phyloP scores from a whole-genome alignment of 495 filamentous ascomycete species.

The Aspergillus leporis region DNA sequence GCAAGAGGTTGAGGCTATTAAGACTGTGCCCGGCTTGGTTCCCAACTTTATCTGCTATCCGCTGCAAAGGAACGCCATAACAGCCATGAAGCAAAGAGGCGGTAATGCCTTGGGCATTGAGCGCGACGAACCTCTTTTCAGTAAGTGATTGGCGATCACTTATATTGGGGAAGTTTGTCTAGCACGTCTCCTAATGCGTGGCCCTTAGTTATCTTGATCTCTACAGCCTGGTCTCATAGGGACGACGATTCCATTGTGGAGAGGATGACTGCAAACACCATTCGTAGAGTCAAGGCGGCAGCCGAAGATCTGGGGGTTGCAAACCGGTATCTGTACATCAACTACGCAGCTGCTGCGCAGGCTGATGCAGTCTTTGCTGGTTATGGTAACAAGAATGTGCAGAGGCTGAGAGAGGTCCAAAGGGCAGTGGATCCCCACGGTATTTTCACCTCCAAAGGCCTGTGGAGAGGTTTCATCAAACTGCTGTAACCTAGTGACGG shows the following conservation, averaged over 20 bases:
- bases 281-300: conserved; percentile 3
- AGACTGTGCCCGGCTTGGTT: conserved; percentile 9
- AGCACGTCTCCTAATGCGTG: neutral
- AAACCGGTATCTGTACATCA: conserved; percentile 22
- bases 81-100: conserved; percentile 20
- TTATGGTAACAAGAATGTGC: conserved; percentile 17
- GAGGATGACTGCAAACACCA: conserved; percentile 18
- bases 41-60: conserved; percentile 21
- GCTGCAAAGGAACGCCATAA: conserved; percentile 14
- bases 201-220: conserved; percentile 14
- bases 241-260: conserved; percentile 12
- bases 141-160: conserved; percentile 11
- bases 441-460: conserved; percentile 19
- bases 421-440: conserved; percentile 15
- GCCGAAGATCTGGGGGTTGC: conserved; percentile 15
- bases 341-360: conserved; percentile 19
- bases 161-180: neutral
- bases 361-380: conserved; percentile 11
- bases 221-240: conserved; percentile 8
- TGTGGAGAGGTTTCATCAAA: conserved; percentile 19
- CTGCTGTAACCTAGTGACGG: conserved; percentile 12
- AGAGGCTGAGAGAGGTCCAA: conserved; percentile 18
- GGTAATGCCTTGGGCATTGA: conserved; percentile 32
- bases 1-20: conserved; percentile 14
- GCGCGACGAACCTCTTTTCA: conserved; percentile 19